Evolutionary conservation across 257 asterid species (phyloP).

Genomic region (Solanum medicagineum): DNA sequence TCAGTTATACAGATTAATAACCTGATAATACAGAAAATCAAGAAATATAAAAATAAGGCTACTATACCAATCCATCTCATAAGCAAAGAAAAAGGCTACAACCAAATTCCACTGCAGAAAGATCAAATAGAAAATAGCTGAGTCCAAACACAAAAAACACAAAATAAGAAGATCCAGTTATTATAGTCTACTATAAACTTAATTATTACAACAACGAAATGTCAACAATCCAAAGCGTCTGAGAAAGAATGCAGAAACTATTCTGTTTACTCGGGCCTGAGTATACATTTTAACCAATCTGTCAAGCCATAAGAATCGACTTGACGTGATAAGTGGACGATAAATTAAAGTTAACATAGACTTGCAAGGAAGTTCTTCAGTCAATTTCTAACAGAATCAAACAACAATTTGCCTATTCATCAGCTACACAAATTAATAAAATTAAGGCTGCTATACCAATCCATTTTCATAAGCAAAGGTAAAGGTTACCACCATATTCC

Average conservation of each 20-base stretch:
- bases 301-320: not conserved
- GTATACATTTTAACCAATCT: not conserved
- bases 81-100: not conserved
- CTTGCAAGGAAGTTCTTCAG: not conserved
- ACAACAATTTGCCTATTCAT: not conserved
- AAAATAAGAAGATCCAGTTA: not conserved
- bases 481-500: not conserved
- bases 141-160: not conserved
- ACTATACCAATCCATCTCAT: not conserved
- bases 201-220: not conserved
- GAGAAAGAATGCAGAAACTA: not conserved
- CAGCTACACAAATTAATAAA: not conserved
- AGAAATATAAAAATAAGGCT: not conserved
- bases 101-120: not conserved
- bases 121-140: not conserved
- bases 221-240: not conserved
- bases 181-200: not conserved
- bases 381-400: not conserved
- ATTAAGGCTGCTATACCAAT: not conserved
- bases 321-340: not conserved
- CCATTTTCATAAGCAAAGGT: not conserved
- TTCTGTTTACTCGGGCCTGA: not conserved
- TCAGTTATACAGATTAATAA: not conserved
- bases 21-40: not conserved
- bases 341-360: not conserved